Evolutionary conservation across 148 eudicot genomes (phyloP).

Genomic region (Amaranthus hypochondriacus): DNA sequence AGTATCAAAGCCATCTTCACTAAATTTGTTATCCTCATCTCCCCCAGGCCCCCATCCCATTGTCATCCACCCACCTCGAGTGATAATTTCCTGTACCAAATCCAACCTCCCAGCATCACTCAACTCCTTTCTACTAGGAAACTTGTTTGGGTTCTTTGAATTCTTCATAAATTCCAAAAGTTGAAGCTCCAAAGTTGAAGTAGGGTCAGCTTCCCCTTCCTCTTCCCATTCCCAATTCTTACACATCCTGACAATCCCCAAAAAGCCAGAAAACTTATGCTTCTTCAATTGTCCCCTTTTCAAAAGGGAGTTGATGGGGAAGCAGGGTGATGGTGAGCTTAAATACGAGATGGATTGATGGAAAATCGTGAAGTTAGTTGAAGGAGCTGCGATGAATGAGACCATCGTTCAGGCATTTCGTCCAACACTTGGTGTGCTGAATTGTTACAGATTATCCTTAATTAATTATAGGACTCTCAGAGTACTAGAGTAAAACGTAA

Average conservation of each 20-base stretch:
- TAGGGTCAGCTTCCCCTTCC: conserved; percentile 42
- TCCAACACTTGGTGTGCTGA: conserved; percentile 41
- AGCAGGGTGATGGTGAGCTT: conserved; percentile 22
- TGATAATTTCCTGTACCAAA: conserved; percentile 58
- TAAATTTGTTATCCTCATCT: conserved; percentile 20
- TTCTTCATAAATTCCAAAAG: conserved; percentile 68
- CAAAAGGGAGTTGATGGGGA: conserved; percentile 13
- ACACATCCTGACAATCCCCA: conserved; percentile 32
- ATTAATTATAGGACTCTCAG: too few relatives aligned
- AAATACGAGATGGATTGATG: conserved; percentile 25
- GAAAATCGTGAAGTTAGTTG: conserved; percentile 15
- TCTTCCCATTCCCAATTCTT: conserved; percentile 23
- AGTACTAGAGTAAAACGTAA: too few relatives aligned
- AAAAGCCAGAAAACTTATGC: conserved; percentile 30
- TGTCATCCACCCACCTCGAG: conserved; percentile 75
- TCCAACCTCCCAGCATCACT: conserved; percentile 59
- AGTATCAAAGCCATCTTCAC: conserved; percentile 14
- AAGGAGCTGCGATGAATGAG: conserved; percentile 32
- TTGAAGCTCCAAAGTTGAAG: conserved; percentile 51
- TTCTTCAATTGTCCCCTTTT: conserved; percentile 12
- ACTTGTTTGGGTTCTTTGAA: conserved; percentile 54
- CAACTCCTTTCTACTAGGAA: conserved; percentile 61
- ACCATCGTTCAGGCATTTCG: conserved; percentile 89
- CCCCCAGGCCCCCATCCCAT: conserved; percentile 62
- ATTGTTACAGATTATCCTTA: not conserved